Base-by-base conservation (phyloP, 768 basidiomycete genomes). In the Kwoniella shandongensis region DNA sequence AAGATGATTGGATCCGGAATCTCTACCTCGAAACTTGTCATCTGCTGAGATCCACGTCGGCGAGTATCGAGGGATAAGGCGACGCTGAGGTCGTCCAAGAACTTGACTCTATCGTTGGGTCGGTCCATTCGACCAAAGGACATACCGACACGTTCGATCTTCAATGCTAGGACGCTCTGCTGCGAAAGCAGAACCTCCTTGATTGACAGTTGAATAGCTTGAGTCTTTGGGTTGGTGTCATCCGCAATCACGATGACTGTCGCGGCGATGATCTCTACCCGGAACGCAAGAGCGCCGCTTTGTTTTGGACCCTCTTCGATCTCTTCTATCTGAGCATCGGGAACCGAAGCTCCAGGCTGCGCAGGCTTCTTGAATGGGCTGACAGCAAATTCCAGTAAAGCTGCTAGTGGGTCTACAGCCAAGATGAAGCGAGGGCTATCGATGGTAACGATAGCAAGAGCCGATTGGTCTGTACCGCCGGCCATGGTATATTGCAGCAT, bases 361-460 rank as follows among this genome's bases (percentile, higher is more conserved):
- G 26, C 44, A 5, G 52, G 11, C 41, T 52, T 60, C 57, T 69
- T 66, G 66, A 83, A 82, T 0, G 85, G 81, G 63, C 82, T 85
- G 40, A 81, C 81, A 67, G 92, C 88, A 77, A 96, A 98, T 47
- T 86, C 84, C 27, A 91, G 77, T n/a, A 99, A 78, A 0, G 89
- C 86, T 65, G 93, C 87, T 48, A 98, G 81, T 1, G 91, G 94
- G 59, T 97, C 91, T 18, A 94, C 81, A 1, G 94, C 87, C 68
- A 99, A 89, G 56, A 98, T 88, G 66, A 98, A 81, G 70, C 87
- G 84, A 4, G 96, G 96, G 20, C 90, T 91, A 69, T 99, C 96
- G 26, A 99, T 81, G 0, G 89, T 91, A 30, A 94, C 79, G 54
- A 98, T 82, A 5, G 85, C 86, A n/a, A 91, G 80, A 3, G 88